Evolutionary conservation across 1,284 basidiomycete species (phyloP), one percentile per base, ranked within the genome.

Genomic region (Cronartium quercuum): DNA sequence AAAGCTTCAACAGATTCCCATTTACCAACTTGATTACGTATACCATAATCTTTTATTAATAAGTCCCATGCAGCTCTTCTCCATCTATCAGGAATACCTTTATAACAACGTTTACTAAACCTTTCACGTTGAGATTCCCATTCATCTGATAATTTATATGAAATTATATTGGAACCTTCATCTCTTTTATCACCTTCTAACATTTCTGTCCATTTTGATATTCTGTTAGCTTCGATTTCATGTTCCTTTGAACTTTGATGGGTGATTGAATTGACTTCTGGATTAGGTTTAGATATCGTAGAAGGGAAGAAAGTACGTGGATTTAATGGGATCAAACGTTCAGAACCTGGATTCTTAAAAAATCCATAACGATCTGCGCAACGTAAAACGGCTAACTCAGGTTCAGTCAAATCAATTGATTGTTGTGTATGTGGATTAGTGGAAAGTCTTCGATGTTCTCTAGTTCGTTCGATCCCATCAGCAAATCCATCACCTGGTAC

Each of bases 1-100:
- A 78, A 61, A n/a, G 76, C 66, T 40, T 75, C 69, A 60, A 78
- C 63, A 0, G 69, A 76, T 57, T 75, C 29, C 44, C 40, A 51
- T 21, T 58, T 29, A n/a, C 15, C 65, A 63, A 60, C 47, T 29
- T 37, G 75, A 65, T 47, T 60, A 68, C 41, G 77, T 69, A 73
- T 77, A 76, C 75, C 77, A 47, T 1, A 78, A 4, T 15, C 76
- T 40, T 41, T 81, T 1, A 83, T 81, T 77, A 97, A 82, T 5
- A 91, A 86, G 79, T 90, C 90, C 95, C 95, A 99, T 0, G 90
- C 92, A 0, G 91, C 94, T 75, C 88, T 85, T 63, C 96, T 86
- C 95, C 96, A 98, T 60, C 93, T 87, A 82, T 98, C 95, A 0
- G 95, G 96, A 34, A 98, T 88, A 66, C 95, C 96, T 82, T 99